Percentiles rank a stretch among this genome's conserved stretches.
Evolutionary conservation across 768 basidiomycete genomes (phyloP).

Genomic region (Macrolepiota albuminosa): DNA sequence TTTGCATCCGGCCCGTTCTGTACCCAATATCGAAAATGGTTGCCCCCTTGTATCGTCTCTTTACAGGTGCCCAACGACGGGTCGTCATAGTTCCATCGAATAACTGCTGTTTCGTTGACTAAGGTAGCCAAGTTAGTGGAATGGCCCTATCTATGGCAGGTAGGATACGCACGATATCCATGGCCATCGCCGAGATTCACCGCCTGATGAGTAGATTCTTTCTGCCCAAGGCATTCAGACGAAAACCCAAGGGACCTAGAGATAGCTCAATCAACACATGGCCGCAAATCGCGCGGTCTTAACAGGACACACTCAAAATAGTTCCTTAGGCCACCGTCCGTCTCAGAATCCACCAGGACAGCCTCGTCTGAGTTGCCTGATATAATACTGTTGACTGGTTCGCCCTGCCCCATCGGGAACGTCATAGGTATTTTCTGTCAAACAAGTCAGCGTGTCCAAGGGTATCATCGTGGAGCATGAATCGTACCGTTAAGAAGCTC

Average conservation of each 20-base stretch:
- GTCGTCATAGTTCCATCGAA: constrained; percentile 83
- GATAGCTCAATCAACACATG: not conserved
- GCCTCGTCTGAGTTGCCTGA: constrained; percentile 67
- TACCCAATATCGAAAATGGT: constrained; percentile 86
- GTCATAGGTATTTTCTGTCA: constrained; percentile 50
- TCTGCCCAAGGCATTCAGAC: constrained; percentile 82
- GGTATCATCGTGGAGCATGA: not conserved
- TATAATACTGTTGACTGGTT: constrained; percentile 83
- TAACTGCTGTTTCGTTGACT: constrained; percentile 82
- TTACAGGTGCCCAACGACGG: constrained; percentile 77
- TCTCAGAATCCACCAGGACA: constrained; percentile 57
- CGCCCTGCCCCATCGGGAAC: constrained; percentile 70
- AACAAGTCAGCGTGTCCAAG: not conserved
- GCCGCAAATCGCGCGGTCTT: not conserved
- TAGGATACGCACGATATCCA: constrained; percentile 50
- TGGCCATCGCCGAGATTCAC: constrained; percentile 84
- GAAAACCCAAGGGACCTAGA: constrained; percentile 66
- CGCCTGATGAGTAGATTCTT: constrained; percentile 58
- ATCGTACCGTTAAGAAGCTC: constrained; percentile 65
- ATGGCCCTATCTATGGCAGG: not conserved
- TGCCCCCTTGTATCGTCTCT: constrained; percentile 82
- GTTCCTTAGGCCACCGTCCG: constrained; percentile 73
- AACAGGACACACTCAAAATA: constrained; percentile 63
- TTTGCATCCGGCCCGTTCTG: constrained; percentile 65
- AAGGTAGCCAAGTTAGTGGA: not conserved